phyloP scores from a whole-genome alignment of 371 early-diverging fungal genomes.

The Globomyces sp. region DNA sequence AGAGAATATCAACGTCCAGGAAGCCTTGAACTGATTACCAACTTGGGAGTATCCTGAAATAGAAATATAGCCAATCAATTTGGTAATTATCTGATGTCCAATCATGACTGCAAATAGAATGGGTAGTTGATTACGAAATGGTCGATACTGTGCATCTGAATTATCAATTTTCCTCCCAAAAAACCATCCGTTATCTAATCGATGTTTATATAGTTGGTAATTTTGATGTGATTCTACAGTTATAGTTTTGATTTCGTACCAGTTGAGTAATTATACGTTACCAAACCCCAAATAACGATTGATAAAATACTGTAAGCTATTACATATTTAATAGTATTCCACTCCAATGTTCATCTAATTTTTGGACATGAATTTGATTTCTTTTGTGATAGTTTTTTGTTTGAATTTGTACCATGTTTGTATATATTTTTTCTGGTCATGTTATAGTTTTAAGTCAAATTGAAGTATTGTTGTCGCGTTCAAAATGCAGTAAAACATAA shows the following conservation, averaged over 20 bases:
- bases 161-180: conserved; percentile 61
- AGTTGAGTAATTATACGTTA: not conserved
- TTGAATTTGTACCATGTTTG: no score
- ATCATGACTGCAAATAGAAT: conserved; percentile 55
- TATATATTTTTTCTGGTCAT: no score
- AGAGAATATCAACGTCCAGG: not conserved
- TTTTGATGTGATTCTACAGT: not conserved
- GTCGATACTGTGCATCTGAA: conserved; percentile 79
- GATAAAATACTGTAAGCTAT: not conserved
- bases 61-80: conserved; percentile 41
- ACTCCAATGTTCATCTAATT: not conserved
- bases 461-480: no score
- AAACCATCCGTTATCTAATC: conserved; percentile 1
- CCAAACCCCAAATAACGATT: not conserved
- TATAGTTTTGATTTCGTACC: not conserved
- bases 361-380: no score
- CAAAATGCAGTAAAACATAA: no score
- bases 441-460: no score
- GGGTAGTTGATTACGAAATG: conserved; percentile 75
- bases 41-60: conserved; percentile 47
- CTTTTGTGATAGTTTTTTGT: no score
- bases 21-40: not conserved
- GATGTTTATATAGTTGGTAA: not conserved
- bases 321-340: not conserved
- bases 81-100: conserved; percentile 3